phyloP scores from a whole-genome alignment of 345 rosid genomes.

The Boechera stricta region DNA sequence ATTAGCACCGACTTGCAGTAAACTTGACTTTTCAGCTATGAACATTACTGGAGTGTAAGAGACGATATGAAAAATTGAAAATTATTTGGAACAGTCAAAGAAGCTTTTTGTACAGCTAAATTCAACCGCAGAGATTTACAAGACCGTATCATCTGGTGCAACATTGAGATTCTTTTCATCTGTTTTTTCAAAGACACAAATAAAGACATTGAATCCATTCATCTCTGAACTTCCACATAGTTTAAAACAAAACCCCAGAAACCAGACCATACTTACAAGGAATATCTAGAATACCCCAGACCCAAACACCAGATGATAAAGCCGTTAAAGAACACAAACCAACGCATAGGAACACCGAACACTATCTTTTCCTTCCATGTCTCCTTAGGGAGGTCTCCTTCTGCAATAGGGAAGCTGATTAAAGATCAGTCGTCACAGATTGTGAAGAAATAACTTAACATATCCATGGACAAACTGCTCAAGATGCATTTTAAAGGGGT shows the following conservation, averaged over 20 bases:
- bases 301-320: conserved; percentile 15
- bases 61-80: not conserved
- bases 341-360: conserved; percentile 10
- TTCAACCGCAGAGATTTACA: conserved; percentile 19
- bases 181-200: conserved; percentile 34
- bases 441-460: conserved; percentile 6
- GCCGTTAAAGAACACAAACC: conserved; percentile 28
- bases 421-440: conserved; percentile 32
- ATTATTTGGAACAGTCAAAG: conserved; percentile 30
- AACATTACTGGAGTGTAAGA: conserved; percentile 21
- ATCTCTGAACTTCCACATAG: conserved; percentile 5
- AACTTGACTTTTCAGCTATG: conserved; percentile 6
- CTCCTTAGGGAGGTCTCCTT: conserved; percentile 33
- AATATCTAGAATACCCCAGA: conserved; percentile 25
- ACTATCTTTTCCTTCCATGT: conserved; percentile 13
- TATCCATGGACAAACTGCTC: not conserved
- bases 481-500: too few species aligned
- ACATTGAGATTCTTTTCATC: conserved; percentile 17
- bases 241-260: not conserved
- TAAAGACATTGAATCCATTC: conserved; percentile 35
- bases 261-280: conserved; percentile 44
- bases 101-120: not conserved
- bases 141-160: not conserved
- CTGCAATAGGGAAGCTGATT: conserved; percentile 28
- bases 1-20: not conserved